Evolutionary conservation across 2,329 filamentous ascomycete genomes (phyloP).

Genomic region (Pestalotiopsis sp.): DNA sequence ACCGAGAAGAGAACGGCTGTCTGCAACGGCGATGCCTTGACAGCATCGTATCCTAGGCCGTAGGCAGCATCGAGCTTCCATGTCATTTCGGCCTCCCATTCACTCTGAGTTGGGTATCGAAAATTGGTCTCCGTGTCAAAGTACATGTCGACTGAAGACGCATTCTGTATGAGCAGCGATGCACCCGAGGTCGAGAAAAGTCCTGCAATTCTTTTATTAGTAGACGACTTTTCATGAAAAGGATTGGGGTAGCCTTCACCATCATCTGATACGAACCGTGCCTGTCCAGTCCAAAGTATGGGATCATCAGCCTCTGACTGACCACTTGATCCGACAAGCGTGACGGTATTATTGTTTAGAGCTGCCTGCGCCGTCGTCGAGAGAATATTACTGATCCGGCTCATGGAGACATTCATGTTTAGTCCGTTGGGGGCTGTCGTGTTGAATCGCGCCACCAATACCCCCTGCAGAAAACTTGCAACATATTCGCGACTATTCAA

Average conservation of each 20-base stretch:
- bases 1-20: constrained; percentile 24
- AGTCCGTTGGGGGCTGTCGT: constrained; percentile 21
- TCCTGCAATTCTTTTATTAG: neutral
- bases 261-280: neutral
- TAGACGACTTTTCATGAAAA: neutral
- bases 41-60: constrained; percentile 18
- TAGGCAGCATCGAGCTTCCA: constrained; percentile 27
- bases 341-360: constrained; percentile 27
- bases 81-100: constrained; percentile 26
- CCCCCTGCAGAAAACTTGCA: constrained; percentile 43
- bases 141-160: constrained; percentile 28
- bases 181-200: neutral
- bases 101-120: constrained; percentile 23
- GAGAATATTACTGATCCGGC: constrained; percentile 18
- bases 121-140: constrained; percentile 29
- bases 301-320: constrained; percentile 17
- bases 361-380: constrained; percentile 20
- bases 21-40: constrained; percentile 20
- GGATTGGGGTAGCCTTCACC: neutral
- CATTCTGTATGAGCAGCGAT: neutral
- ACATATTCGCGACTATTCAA: constrained; percentile 39
- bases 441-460: constrained; percentile 36
- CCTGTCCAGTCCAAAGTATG: constrained; percentile 8
- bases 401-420: constrained; percentile 27
- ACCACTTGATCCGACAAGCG: constrained; percentile 24